Evolutionary conservation across 306 rosid genomes (phyloP), one percentile per base, ranked within the genome.

Genomic region (Quercus cerris): DNA sequence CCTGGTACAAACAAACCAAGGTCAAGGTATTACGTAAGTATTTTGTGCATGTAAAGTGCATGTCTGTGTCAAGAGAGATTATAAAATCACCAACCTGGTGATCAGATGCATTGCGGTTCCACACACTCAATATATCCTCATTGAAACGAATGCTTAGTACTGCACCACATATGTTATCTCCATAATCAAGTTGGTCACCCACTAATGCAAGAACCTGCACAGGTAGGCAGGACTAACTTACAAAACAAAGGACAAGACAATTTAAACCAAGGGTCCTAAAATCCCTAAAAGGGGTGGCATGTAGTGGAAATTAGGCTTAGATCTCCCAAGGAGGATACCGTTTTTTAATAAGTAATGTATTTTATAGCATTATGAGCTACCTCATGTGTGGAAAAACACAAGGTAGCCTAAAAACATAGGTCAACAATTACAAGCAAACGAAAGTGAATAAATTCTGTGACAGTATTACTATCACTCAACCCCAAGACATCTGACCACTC

Each of bases 61-160:
- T 18, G 68, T 57, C n/a, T 10, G 15, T 33, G 54, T 41, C 19
- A 1, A 54, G 62, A 22, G 17, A 35, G 22, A 18, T 73, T 4
- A 59, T 7, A 55, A 80, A 80, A 80, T 58, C 52, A 71, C 82
- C 75, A 78, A 93, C 97, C 97, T 93, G 96, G 70, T 90, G 86
- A 81, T 94, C 94, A n/a, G 99, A 93, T 49, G 97, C 97, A 72
- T 89, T 85, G 76, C 97, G 88, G 58, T 94, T 94, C 99, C 99
- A 94, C 51, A 94, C 88, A 22, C 97, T 93, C 89, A 93, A 78
- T 70, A 93, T 94, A 68, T 94, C 97, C 91, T 93, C 99, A 3
- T 90, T 94, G 91, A 94, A 93, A 51, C 97, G 94, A 81, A 93
- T 85, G 89, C 97, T 94, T 81, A 94, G 91, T 41, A 94, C 99